A percentile compares a stretch with the other conserved stretches of the same genome.
Evolutionary conservation across 2,329 filamentous ascomycete genomes (phyloP).

Genomic region (Emmonsiellopsis sp.): DNA sequence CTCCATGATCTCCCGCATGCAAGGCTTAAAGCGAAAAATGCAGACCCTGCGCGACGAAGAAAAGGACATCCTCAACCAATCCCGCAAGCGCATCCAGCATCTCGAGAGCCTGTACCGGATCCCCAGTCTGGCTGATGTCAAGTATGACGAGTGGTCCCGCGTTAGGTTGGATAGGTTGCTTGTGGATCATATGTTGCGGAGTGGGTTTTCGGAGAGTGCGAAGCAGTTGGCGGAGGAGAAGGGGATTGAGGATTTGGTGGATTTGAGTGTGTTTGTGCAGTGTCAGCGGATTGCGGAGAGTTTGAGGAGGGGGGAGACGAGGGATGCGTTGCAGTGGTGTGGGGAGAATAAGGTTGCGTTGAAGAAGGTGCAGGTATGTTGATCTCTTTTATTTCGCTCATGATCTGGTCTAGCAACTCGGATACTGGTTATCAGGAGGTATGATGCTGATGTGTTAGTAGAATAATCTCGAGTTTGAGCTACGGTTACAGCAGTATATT

Average conservation of each 20-base stretch:
- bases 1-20: slow-evolving; percentile 74
- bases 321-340: slow-evolving; percentile 82
- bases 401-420: neutral
- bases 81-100: slow-evolving; percentile 68
- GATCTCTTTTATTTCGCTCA: slow-evolving; percentile 2
- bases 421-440: neutral
- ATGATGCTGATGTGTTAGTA: slow-evolving; percentile 22
- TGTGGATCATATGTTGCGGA: slow-evolving; percentile 84
- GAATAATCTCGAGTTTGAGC: slow-evolving; percentile 83
- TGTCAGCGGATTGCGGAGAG: slow-evolving; percentile 71
- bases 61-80: slow-evolving; percentile 62
- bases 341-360: slow-evolving; percentile 86
- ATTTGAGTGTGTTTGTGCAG: slow-evolving; percentile 77
- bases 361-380: slow-evolving; percentile 68
- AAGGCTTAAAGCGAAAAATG: slow-evolving; percentile 81
- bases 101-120: slow-evolving; percentile 73
- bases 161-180: slow-evolving; percentile 72
- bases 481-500: slow-evolving; percentile 90
- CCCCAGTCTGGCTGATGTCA: slow-evolving; percentile 75
- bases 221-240: slow-evolving; percentile 64
- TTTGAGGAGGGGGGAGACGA: slow-evolving; percentile 60
- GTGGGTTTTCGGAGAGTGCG: slow-evolving; percentile 73
- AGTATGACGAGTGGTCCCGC: slow-evolving; percentile 85
- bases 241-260: slow-evolving; percentile 70
- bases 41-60: slow-evolving; percentile 71